Evolutionary conservation across 495 filamentous ascomycete genomes (phyloP).

Genomic region (Podospora appendiculata): DNA sequence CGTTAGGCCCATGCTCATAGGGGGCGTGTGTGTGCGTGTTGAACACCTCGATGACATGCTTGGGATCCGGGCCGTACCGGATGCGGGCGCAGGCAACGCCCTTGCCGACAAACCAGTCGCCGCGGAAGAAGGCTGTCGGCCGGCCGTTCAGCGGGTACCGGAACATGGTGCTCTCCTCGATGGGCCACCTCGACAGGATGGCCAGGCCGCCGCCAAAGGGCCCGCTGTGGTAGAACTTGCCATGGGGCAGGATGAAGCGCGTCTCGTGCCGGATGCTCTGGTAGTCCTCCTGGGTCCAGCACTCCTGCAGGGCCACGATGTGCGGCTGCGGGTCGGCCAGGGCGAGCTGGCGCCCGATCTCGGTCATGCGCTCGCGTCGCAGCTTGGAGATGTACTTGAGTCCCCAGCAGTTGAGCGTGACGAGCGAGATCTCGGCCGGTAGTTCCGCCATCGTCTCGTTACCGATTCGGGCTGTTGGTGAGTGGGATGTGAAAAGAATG

Average conservation of each 20-base stretch:
- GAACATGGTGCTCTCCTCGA: conserved; percentile 82
- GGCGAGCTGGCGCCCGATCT: conserved; percentile 75
- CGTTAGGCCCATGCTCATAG: conserved; percentile 64
- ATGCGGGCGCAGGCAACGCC: conserved; percentile 84
- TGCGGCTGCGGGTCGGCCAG: conserved; percentile 59
- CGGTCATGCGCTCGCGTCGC: conserved; percentile 68
- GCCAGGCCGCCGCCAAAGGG: conserved; percentile 84
- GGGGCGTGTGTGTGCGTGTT: conserved; percentile 86
- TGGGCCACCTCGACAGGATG: conserved; percentile 94
- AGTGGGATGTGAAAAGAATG: background rate
- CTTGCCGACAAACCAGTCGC: conserved; percentile 94
- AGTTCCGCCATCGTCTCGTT: conserved; percentile 25
- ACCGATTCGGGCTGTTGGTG: background rate
- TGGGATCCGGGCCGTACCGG: conserved; percentile 54
- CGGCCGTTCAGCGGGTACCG: conserved; percentile 88
- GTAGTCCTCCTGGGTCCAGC: conserved; percentile 91
- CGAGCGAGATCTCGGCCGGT: conserved; percentile 56
- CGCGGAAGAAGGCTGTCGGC: conserved; percentile 85
- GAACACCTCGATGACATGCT: conserved; percentile 83
- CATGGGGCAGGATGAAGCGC: conserved; percentile 73
- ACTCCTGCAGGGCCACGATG: conserved; percentile 92
- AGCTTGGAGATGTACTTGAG: conserved; percentile 79
- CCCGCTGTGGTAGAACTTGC: conserved; percentile 88
- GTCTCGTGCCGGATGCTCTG: conserved; percentile 69
- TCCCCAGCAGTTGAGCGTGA: conserved; percentile 95